Evolutionary conservation across 352 stramenopile species (phyloP).

Genomic region (Halophytophthora polymorphica): DNA sequence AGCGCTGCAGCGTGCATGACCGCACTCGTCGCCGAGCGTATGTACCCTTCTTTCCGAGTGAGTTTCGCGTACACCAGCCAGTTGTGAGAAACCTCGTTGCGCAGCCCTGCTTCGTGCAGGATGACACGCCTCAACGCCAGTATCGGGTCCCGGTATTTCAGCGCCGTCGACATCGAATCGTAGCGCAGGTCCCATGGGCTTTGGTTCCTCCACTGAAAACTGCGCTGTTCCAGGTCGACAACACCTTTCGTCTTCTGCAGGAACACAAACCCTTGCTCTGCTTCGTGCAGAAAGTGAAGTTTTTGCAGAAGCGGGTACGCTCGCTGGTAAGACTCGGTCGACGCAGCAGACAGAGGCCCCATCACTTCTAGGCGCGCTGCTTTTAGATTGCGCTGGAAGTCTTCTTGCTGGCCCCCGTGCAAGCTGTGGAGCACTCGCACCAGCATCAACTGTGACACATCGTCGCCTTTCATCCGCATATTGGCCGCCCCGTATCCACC

Average conservation of each 20-base stretch:
- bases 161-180: constrained; percentile 62
- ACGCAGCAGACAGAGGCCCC: constrained; percentile 63
- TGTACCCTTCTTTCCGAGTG: constrained; percentile 78
- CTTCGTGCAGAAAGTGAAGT: constrained; percentile 76
- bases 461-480: constrained; percentile 52
- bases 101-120: constrained; percentile 61
- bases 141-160: constrained; percentile 84
- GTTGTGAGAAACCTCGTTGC: constrained; percentile 68
- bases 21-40: constrained; percentile 75
- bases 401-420: constrained; percentile 46
- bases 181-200: constrained; percentile 71
- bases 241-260: constrained; percentile 29
- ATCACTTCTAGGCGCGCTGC: constrained; percentile 71
- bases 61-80: constrained; percentile 85
- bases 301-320: constrained; percentile 74
- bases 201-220: constrained; percentile 50
- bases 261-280: constrained; percentile 68
- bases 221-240: constrained; percentile 24
- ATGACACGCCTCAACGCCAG: constrained; percentile 78
- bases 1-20: constrained; percentile 84
- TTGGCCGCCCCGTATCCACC: constrained; percentile 13
- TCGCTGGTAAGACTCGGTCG: constrained; percentile 71
- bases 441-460: constrained; percentile 74
- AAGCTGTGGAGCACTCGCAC: constrained; percentile 80
- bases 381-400: constrained; percentile 59